Evolutionary conservation across 2,329 filamentous ascomycete species (phyloP).

Genomic region (Colletotrichum ledebouriae): DNA sequence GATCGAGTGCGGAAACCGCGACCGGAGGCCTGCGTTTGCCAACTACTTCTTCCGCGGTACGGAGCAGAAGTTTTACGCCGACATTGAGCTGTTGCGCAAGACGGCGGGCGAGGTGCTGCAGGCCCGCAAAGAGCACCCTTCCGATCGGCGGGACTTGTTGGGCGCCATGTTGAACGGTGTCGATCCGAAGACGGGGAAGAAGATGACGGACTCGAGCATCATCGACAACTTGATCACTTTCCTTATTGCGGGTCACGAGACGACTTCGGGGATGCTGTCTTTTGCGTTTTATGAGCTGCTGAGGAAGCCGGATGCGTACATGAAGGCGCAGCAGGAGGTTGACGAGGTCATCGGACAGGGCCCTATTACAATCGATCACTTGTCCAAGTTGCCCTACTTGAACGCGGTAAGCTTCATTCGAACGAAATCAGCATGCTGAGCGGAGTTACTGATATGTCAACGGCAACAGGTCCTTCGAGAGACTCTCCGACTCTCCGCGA

Average conservation of each 20-base stretch:
- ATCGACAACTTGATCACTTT: slow-evolving; percentile 79
- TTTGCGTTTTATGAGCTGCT: slow-evolving; percentile 76
- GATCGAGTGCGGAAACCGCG: slow-evolving; percentile 64
- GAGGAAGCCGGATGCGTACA: slow-evolving; percentile 71
- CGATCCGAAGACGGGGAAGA: slow-evolving; percentile 74
- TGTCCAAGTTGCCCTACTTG: slow-evolving; percentile 73
- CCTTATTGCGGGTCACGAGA: slow-evolving; percentile 77
- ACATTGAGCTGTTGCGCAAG: slow-evolving; percentile 65
- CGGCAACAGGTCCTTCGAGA: slow-evolving; percentile 65
- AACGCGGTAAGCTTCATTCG: slow-evolving; percentile 56
- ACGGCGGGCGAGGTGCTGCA: slow-evolving; percentile 71
- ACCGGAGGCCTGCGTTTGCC: slow-evolving; percentile 60
- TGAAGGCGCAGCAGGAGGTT: slow-evolving; percentile 75
- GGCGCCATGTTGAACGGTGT: slow-evolving; percentile 74
- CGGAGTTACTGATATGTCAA: slow-evolving; percentile 34
- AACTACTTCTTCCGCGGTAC: slow-evolving; percentile 59
- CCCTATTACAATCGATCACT: slow-evolving; percentile 68
- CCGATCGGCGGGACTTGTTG: slow-evolving; percentile 71
- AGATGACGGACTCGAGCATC: slow-evolving; percentile 70
- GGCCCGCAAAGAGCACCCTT: slow-evolving; percentile 66
- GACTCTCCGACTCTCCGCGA: slow-evolving; percentile 51
- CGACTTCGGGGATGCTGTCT: slow-evolving; percentile 75
- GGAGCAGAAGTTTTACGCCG: slow-evolving; percentile 60
- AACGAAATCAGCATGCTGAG: neutral
- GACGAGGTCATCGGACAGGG: slow-evolving; percentile 73